Conservation (phyloP, 2,329 filamentous ascomycete genomes). For the Pseudogymnoascus sp. region DNA sequence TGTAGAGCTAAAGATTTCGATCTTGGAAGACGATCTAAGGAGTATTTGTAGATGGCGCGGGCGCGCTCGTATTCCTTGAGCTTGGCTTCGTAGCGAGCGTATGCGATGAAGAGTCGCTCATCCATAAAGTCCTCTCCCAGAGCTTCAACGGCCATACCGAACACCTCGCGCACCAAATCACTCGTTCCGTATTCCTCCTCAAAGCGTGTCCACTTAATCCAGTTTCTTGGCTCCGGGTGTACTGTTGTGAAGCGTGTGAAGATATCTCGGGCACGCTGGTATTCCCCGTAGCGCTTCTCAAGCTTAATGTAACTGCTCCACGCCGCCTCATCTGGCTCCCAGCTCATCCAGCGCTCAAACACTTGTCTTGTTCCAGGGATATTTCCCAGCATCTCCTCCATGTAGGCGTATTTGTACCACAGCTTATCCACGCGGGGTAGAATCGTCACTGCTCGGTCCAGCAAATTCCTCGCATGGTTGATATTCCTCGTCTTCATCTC, state of each 20-base stretch:
- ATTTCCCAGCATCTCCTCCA: slow-evolving; percentile 96
- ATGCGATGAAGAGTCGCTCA: slow-evolving; percentile 89
- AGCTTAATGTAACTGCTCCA: slow-evolving; percentile 96
- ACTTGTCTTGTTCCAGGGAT: slow-evolving; percentile 86
- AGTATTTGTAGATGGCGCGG: slow-evolving; percentile 93
- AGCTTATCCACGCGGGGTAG: slow-evolving; percentile 88
- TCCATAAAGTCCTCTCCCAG: slow-evolving; percentile 93
- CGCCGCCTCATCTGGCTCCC: slow-evolving; percentile 92
- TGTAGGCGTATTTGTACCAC: slow-evolving; percentile 99
- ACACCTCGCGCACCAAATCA: slow-evolving; percentile 86
- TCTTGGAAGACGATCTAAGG: slow-evolving; percentile 80
- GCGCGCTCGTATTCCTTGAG: slow-evolving; percentile 92
- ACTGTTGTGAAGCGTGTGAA: slow-evolving; percentile 86
- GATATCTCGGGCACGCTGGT: slow-evolving; percentile 79
- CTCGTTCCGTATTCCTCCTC: slow-evolving; percentile 93
- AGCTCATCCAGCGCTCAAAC: slow-evolving; percentile 97
- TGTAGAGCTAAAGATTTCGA: slow-evolving; percentile 79
- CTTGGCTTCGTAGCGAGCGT: slow-evolving; percentile 90
- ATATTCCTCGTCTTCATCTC: slow-evolving; percentile 96
- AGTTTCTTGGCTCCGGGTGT: slow-evolving; percentile 89
- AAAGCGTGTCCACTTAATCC: slow-evolving; percentile 98
- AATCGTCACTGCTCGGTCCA: slow-evolving; percentile 90
- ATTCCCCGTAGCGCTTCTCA: slow-evolving; percentile 91
- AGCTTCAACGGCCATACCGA: slow-evolving; percentile 77
- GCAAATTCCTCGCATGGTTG: slow-evolving; percentile 88